These are phyloP conservation scores for Saccharomyces hybrid DNA, from an alignment of 1,139 yeast genomes.

Conservation along the genomic window DNA sequence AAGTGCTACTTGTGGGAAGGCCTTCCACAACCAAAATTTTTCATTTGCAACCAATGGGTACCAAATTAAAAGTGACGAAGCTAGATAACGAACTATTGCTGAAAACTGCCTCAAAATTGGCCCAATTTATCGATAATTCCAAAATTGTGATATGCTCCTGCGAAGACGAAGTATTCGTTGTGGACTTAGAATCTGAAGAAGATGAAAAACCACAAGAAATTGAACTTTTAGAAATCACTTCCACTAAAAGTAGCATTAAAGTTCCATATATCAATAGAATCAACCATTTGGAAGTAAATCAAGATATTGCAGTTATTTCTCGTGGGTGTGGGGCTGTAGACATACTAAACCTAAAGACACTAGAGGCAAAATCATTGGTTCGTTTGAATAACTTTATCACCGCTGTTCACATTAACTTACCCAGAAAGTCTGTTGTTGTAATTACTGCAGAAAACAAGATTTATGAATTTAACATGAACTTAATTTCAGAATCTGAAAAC, in stretches of 20 bases:
- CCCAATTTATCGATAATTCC: conserved; percentile 39
- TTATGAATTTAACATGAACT: conserved; percentile 46
- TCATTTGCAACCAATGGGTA: conserved; percentile 38
- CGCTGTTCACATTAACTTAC: conserved; percentile 47
- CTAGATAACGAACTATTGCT: conserved; percentile 40
- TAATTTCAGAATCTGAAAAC: not conserved
- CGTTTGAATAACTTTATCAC: conserved; percentile 55
- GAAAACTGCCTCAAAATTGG: conserved; percentile 49
- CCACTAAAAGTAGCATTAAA: conserved; percentile 27
- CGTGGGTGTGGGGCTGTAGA: conserved; percentile 65
- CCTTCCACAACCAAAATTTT: conserved; percentile 64
- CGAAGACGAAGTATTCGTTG: conserved; percentile 56
- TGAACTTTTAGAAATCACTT: conserved; percentile 33
- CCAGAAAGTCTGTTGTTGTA: conserved; percentile 47
- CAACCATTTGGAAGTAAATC: conserved; percentile 44
- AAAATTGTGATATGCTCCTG: conserved; percentile 53
- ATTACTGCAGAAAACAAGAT: conserved; percentile 70
- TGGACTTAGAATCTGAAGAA: conserved; percentile 39
- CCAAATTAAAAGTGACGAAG: conserved; percentile 46
- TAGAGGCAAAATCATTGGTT: conserved; percentile 34
- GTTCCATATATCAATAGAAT: conserved; percentile 40
- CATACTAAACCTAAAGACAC: conserved; percentile 35
- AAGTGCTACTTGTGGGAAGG: conserved; percentile 65
- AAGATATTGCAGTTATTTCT: conserved; percentile 44
- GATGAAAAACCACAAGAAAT: conserved; percentile 37